Evolutionary conservation across 805 yeast species (phyloP), one percentile per base, ranked within the genome.

Genomic region (Lachancea waltii): DNA sequence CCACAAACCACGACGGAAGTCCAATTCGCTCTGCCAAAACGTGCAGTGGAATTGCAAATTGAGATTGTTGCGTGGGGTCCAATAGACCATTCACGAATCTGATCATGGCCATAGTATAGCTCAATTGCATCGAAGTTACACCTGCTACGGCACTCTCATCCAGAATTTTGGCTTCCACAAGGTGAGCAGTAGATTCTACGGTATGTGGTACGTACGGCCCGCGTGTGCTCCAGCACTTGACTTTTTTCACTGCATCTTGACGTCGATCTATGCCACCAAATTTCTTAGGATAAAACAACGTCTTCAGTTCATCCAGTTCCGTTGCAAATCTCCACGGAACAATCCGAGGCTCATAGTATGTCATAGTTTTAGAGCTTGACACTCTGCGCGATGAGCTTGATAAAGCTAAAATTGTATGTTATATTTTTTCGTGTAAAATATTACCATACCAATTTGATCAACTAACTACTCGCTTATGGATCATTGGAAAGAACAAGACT

Each of bases 61-160:
- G 73, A 1, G 87, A 75, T 49, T 79, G 84, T 59, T 92, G 98
- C 34, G 72, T 72, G 0, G 95, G 92, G 57, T 92, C 98, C 25
- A 92, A 60, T 3, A 86, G 59, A 2, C 97, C 97, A 59, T 92
- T 92, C 18, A 92, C 97, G 62, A 90, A 86, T 41, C 94, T 67
- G 19, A 86, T 79, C 9, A 89, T 51, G 0, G 86, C 75, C 84
- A 83, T 79, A 0, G 87, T 64, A 54, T 83, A 84, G 4, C 79
- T 67, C 44, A 78, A 50, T 43, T 76, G 70, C 2, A 75, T 50
- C 7, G 51, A 30, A 17, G 42, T 25, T 7, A 41, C 47, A 8
- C 36, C 39, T 5, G 45, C 33, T 55, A 54, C 13, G 62, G 46
- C 43, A n/a, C 48, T 41, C 23, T 67, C 67, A 42, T 74, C 79